Percentiles rank a stretch among this genome's conserved stretches.
Conservation (phyloP, 192 early-diverging fungal genomes). For the Gamsiella multidivaricata region DNA sequence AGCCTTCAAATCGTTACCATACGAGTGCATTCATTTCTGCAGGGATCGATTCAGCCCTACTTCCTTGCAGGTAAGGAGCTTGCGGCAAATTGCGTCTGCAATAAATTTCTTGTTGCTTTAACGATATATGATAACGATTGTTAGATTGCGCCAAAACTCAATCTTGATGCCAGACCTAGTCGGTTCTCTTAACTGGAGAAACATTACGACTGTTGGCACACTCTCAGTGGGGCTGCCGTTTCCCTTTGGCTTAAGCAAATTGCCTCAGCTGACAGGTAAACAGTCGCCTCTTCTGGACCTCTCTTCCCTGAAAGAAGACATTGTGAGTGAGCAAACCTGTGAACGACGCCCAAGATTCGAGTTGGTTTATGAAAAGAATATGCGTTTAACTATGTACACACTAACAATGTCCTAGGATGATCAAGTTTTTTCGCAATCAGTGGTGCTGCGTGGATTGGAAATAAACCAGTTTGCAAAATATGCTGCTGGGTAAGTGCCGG, state of each 20-base stretch:
- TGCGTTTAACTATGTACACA: no score
- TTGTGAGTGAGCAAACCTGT: slow-evolving; percentile 1
- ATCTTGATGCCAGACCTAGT: slow-evolving; percentile 51
- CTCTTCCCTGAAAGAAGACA: slow-evolving; percentile 9
- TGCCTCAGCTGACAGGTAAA: slow-evolving; percentile 23
- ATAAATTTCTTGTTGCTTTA: background rate
- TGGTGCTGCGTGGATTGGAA: slow-evolving; percentile 41
- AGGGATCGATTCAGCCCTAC: slow-evolving; percentile 59
- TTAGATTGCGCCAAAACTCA: slow-evolving; percentile 32
- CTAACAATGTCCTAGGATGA: slow-evolving; percentile 21
- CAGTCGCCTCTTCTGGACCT: slow-evolving; percentile 31
- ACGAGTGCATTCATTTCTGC: slow-evolving; percentile 65
- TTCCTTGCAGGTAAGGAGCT: slow-evolving; percentile 53
- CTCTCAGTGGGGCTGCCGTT: slow-evolving; percentile 54
- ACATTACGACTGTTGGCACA: slow-evolving; percentile 54
- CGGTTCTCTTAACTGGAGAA: slow-evolving; percentile 56
- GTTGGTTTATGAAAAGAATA: background rate
- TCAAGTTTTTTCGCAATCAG: slow-evolving; percentile 41
- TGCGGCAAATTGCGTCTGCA: background rate
- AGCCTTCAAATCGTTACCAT: slow-evolving; percentile 59
- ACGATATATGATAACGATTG: background rate
- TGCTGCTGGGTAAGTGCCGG: slow-evolving; percentile 19
- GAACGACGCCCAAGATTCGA: no score
- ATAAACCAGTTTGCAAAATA: slow-evolving; percentile 34
- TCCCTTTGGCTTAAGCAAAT: slow-evolving; percentile 31